phyloP scores from a whole-genome alignment of 805 yeast genomes.

The Hanseniaspora thailandica region DNA sequence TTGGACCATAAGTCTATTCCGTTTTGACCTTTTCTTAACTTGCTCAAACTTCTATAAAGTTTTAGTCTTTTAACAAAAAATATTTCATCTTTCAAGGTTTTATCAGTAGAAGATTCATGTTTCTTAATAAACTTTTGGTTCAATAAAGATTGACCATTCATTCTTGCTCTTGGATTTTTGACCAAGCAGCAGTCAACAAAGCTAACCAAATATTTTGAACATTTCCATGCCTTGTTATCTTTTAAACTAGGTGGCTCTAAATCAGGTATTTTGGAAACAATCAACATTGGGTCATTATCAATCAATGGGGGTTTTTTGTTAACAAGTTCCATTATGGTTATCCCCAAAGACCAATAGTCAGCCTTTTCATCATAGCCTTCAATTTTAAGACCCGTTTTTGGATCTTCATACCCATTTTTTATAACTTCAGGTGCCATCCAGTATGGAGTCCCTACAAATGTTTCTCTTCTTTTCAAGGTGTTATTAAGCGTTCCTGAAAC shows the following conservation, averaged over 20 bases:
- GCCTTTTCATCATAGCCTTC: conserved; percentile 71
- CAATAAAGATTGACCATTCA: conserved; percentile 46
- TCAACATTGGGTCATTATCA: conserved; percentile 64
- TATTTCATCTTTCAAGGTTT: conserved; percentile 33
- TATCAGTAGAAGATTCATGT: conserved; percentile 24
- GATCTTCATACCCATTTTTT: conserved; percentile 22
- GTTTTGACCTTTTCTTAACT: not conserved
- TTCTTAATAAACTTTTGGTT: conserved; percentile 41
- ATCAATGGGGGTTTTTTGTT: conserved; percentile 75
- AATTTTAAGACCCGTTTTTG: conserved; percentile 23
- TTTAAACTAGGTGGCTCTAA: conserved; percentile 47
- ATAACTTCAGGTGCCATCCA: conserved; percentile 99
- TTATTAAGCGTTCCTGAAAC: conserved; percentile 76
- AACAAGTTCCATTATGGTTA: conserved; percentile 75
- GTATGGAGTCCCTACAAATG: conserved; percentile 90
- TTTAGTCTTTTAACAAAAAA: conserved; percentile 28
- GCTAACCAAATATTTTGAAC: conserved; percentile 29
- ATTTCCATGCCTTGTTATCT: conserved; percentile 1
- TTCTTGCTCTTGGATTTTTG: conserved; percentile 56
- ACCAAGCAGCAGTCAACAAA: conserved; percentile 56
- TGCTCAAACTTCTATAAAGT: conserved; percentile 15
- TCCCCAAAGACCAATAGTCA: conserved; percentile 94
- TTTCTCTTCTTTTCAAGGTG: conserved; percentile 47
- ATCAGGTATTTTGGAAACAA: conserved; percentile 57
- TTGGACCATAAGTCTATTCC: conserved; percentile 7